phyloP scores from a whole-genome alignment of 208 protist species.

The Pavlovales sp. region DNA sequence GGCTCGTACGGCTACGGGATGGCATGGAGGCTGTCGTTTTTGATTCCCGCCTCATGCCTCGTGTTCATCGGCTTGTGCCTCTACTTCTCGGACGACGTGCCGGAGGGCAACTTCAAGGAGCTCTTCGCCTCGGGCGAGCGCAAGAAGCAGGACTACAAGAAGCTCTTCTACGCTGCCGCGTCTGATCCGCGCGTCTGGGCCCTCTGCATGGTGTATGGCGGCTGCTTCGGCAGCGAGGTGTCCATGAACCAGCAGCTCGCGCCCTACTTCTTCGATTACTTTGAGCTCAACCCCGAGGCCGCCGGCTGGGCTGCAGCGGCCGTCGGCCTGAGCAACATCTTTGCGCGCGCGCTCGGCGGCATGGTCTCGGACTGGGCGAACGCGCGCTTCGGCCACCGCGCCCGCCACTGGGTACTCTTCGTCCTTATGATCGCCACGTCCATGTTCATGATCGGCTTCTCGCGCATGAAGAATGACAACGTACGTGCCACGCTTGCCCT shows the following conservation, averaged over 20 bases:
- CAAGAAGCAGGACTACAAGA: neutral
- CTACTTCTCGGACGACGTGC: conserved; percentile 1
- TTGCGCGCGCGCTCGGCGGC: conserved; percentile 33
- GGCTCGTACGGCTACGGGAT: neutral
- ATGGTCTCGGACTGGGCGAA: conserved; percentile 11
- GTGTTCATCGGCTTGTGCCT: neutral
- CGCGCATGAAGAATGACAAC: no score
- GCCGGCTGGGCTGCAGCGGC: neutral
- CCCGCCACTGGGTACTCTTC: conserved; percentile 16
- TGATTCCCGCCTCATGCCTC: conserved; percentile 1
- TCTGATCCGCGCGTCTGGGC: neutral
- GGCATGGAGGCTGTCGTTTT: conserved; percentile 1
- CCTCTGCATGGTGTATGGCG: neutral
- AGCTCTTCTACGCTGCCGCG: neutral
- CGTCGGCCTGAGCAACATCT: conserved; percentile 30
- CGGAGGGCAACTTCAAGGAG: conserved; percentile 12
- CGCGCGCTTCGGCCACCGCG: neutral
- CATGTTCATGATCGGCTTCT: no score
- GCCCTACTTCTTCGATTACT: conserved; percentile 16
- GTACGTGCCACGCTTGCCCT: no score
- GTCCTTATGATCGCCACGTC: no score
- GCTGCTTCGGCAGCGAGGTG: conserved; percentile 31
- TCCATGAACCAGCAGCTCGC: conserved; percentile 11
- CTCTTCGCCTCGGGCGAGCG: conserved; percentile 23
- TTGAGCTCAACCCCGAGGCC: neutral